Evolutionary conservation across 1,284 basidiomycete species (phyloP).

Genomic region (Athelia psychrophila): DNA sequence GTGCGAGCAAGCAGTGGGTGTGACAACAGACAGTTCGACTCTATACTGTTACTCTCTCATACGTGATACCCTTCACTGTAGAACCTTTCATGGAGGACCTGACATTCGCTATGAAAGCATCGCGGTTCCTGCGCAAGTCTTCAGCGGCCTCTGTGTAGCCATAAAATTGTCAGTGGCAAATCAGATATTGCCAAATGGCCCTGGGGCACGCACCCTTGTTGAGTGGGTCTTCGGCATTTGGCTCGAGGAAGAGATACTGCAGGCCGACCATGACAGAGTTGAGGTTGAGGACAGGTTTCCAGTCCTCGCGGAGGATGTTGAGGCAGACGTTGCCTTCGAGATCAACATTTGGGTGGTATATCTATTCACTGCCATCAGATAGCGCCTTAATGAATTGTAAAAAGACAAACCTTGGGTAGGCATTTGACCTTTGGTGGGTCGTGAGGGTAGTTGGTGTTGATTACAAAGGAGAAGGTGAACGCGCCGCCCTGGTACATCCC

Average conservation of each 20-base stretch:
- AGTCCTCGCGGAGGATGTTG: constrained; percentile 98
- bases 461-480: constrained; percentile 92
- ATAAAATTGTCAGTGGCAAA: constrained; percentile 6
- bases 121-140: constrained; percentile 84
- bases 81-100: constrained; percentile 81
- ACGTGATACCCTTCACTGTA: constrained; percentile 71
- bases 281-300: constrained; percentile 98
- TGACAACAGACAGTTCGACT: not conserved
- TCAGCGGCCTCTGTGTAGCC: constrained; percentile 82
- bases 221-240: constrained; percentile 96
- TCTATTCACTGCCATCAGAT: constrained; percentile 45
- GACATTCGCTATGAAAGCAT: constrained; percentile 81
- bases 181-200: constrained; percentile 1
- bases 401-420: constrained; percentile 76
- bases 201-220: constrained; percentile 81
- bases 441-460: constrained; percentile 98
- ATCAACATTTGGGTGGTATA: constrained; percentile 99
- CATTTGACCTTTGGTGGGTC: constrained; percentile 99
- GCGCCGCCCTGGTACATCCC: constrained; percentile 98
- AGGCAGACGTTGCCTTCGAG: constrained; percentile 95
- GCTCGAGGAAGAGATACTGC: constrained; percentile 97
- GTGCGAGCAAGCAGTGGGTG: not conserved
- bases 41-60: constrained; percentile 64
- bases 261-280: constrained; percentile 98
- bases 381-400: constrained; percentile 1